These are phyloP conservation scores for Angomonas ambiguus DNA, from an alignment of 208 protist species.

Conservation along the genomic window DNA sequence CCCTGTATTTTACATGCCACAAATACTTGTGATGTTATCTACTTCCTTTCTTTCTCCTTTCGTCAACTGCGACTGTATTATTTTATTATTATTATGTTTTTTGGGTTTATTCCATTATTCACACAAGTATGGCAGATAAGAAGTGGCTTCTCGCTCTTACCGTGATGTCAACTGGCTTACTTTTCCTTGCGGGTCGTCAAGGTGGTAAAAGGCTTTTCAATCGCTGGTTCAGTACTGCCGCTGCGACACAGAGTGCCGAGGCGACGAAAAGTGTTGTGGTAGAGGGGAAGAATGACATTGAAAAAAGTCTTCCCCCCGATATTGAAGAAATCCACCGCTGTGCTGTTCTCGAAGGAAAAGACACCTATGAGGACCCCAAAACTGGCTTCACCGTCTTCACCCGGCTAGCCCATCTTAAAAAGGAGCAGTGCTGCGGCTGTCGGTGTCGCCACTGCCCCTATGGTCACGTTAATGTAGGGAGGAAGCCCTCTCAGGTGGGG, in stretches of 20 bases:
- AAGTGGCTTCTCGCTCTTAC: not conserved
- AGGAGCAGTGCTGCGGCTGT: slow-evolving; percentile 38
- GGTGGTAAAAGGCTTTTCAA: not conserved
- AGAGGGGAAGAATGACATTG: slow-evolving; percentile 22
- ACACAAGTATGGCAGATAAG: no score
- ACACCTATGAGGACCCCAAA: slow-evolving; percentile 39
- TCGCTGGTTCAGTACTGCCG: not conserved
- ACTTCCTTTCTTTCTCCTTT: no score
- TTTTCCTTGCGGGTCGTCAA: slow-evolving; percentile 7
- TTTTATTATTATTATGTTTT: no score
- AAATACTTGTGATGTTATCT: no score
- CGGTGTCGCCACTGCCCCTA: slow-evolving; percentile 56
- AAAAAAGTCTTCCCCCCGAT: slow-evolving; percentile 16
- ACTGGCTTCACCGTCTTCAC: slow-evolving; percentile 59
- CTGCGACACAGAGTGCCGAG: not conserved
- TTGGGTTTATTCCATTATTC: no score
- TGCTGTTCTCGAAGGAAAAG: slow-evolving; percentile 19
- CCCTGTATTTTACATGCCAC: no score
- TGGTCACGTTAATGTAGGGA: slow-evolving; percentile 35
- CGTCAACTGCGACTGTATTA: no score
- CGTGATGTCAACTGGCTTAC: slow-evolving; percentile 10
- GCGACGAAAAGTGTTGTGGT: slow-evolving; percentile 7
- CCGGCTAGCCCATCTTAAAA: slow-evolving; percentile 20
- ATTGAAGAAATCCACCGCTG: slow-evolving; percentile 21
- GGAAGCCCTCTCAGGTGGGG: not conserved